Base-by-base conservation (phyloP, 2,329 filamentous ascomycete genomes). In the Beauveria bassiana region DNA sequence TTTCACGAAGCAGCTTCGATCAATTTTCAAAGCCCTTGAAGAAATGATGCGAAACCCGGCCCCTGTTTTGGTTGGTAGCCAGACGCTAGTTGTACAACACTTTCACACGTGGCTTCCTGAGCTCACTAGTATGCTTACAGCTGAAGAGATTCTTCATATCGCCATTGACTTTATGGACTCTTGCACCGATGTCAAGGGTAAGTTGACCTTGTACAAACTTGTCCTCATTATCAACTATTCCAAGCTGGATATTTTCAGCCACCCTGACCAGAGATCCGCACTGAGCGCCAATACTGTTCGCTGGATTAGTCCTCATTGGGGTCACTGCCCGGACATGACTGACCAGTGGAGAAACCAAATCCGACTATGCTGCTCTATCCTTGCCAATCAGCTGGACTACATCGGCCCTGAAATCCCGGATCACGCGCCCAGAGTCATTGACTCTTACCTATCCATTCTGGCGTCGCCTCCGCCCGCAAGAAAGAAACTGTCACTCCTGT, bases 101-200 rank as follows among this genome's bases (percentile, higher is more conserved):
- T 96, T 98, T 72, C 93, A 98, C 71, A 90, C 90, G 0, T 99
- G 95, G 95, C 79, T 99, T n/a, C 93, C 95, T 0, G 93, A 98
- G 71, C 84, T 99, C 10, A 81, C 85, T 0, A 86, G 87, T 1
- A 80, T 95, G 43, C 81, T 98, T 70, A 84, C 83, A 4, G 86
- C 88, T 0, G 88, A 92, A 68, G 93, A 98, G 71, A 93, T 97
- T 51, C 78, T 97, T 58, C 89, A 96, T 68, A 89, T 97, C 65
- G 91, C 93, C 46, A 90, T 96, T 64, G 91, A 93, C 74, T 96
- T 98, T 70, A 88, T 98, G 78, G 92, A 97, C 70, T 91, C 95
- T 1, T 97, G 93, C 75, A 85, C 86, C 3, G 79, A 86, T 31
- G 93, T 96, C 53, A 93, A 93, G 71, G 93, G 95, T 61, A 96